Evolutionary conservation across 352 stramenopile species (phyloP), one percentile per base, ranked within the genome.

Genomic region (Saprolegnia parasitica): DNA sequence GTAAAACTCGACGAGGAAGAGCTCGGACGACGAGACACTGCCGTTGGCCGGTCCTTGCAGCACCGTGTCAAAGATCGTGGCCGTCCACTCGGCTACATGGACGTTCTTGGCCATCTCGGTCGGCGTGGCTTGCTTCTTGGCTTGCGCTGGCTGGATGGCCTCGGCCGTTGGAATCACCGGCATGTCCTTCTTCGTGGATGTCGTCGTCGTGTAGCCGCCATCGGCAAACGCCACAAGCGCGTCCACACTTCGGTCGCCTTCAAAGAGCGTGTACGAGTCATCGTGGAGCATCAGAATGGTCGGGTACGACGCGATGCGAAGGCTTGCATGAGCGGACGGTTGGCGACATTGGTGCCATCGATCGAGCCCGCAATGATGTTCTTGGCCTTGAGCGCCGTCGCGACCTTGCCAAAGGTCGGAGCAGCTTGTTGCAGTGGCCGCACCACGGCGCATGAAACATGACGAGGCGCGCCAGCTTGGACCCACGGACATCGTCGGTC

Each of bases 1-100:
- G 66, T 91, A 91, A 65, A 92, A 92, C 74, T 92, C 91, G 70
- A 94, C 84, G 50, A 94, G 75, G 81, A 81, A 93, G 54, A 82
- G 75, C 15, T 86, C 68, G 65, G 83, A 83, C 71, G 82, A 73
- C 10, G 78, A 57, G n/a, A n/a, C n/a, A n/a, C n/a, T n/a, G n/a
- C 1, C n/a, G n/a, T 55, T 55, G n/a, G 47, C 47, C 24, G 47
- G 47, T 23, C n/a, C 24, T 55, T 55, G 47, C 47, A 55, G n/a
- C 40, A 93, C 80, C 20, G 79, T 71, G 23, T 90, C 81, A 29
- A 91, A 90, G 24, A 67, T 74, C 5, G 74, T 65, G 11, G 81
- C 85, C 3, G 76, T 82, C 49, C 88, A 74, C 24, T 74, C 71
- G 56, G 87, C 82, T 21, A 91, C 81, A 5, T 55, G 47, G 2